Percentiles rank a stretch among this genome's conserved stretches.
Evolutionary conservation across 2,329 filamentous ascomycete genomes (phyloP).

Genomic region (Colletotrichum aenigma): DNA sequence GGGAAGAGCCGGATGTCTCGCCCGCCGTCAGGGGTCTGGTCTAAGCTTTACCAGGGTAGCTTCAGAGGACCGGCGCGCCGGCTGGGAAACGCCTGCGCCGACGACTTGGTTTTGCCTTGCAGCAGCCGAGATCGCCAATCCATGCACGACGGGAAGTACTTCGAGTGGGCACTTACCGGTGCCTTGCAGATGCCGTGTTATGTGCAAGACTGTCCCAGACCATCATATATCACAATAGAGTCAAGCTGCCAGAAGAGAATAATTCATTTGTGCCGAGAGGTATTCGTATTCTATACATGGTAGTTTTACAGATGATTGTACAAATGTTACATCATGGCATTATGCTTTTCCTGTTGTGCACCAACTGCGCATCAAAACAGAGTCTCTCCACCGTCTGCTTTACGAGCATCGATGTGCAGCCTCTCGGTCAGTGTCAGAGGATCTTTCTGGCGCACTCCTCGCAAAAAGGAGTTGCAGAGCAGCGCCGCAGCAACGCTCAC

Average conservation of each 20-base stretch:
- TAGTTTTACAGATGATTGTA: neutral
- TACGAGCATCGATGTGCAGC: constrained; percentile 38
- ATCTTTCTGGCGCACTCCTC: constrained; percentile 30
- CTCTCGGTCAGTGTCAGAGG: constrained; percentile 32
- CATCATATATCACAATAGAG: neutral
- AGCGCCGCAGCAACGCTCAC: constrained; percentile 88
- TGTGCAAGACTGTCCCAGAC: neutral
- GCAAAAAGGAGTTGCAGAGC: constrained; percentile 73
- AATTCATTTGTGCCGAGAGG: neutral
- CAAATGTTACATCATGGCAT: neutral
- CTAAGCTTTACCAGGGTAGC: neutral
- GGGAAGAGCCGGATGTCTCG: neutral
- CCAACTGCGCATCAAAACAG: constrained; percentile 3
- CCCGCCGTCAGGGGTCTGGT: neutral
- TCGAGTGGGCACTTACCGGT: neutral
- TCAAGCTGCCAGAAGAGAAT: neutral
- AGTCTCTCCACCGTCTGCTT: constrained; percentile 16
- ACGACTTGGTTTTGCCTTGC: neutral
- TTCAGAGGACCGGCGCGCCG: neutral
- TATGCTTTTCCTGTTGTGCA: neutral
- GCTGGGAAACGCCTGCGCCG: neutral
- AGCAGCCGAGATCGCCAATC: neutral
- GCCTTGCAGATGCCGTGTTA: neutral
- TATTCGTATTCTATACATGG: neutral
- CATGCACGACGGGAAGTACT: neutral